phyloP scores from a whole-genome alignment of 2,329 filamentous ascomycete genomes.

The Pleoardoris graminearum region DNA sequence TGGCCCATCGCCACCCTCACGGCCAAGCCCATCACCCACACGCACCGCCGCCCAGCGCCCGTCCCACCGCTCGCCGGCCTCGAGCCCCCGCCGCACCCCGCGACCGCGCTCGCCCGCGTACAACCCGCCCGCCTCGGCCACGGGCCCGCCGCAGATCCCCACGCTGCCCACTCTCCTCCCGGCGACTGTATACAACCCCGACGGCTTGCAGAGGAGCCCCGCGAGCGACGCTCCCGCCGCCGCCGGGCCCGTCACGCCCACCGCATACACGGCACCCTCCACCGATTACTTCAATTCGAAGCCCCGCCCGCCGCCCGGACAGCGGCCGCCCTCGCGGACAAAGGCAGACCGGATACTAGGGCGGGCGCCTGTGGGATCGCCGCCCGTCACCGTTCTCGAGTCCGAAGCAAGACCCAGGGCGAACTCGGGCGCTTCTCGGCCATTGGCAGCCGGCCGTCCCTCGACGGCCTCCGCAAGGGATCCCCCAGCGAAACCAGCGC shows the following conservation, averaged over 20 bases:
- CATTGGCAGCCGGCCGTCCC: constrained; percentile 26
- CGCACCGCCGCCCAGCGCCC: constrained; percentile 36
- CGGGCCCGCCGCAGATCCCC: constrained; percentile 39
- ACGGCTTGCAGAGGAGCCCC: constrained; percentile 27
- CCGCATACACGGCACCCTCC: constrained; percentile 27
- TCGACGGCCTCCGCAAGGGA: constrained; percentile 27
- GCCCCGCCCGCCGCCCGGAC: constrained; percentile 19
- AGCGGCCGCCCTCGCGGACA: constrained; percentile 37
- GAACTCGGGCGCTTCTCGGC: constrained; percentile 18
- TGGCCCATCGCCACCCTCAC: constrained; percentile 38
- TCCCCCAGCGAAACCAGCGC: constrained; percentile 24
- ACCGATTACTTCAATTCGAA: constrained; percentile 47
- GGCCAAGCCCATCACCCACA: constrained; percentile 39
- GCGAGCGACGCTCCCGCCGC: constrained; percentile 32
- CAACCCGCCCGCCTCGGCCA: constrained; percentile 36
- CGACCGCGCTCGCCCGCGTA: constrained; percentile 37
- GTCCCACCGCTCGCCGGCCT: constrained; percentile 39
- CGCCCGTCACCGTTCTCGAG: constrained; percentile 35
- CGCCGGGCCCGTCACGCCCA: constrained; percentile 41
- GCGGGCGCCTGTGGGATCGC: constrained; percentile 41
- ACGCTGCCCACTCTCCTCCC: constrained; percentile 32
- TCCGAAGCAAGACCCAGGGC: constrained; percentile 36
- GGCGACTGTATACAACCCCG: constrained; percentile 38
- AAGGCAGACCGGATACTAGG: constrained; percentile 35
- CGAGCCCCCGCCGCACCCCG: constrained; percentile 42